Base-by-base conservation (phyloP, 2,329 filamentous ascomycete species). In the Colletotrichum cuscutae region DNA sequence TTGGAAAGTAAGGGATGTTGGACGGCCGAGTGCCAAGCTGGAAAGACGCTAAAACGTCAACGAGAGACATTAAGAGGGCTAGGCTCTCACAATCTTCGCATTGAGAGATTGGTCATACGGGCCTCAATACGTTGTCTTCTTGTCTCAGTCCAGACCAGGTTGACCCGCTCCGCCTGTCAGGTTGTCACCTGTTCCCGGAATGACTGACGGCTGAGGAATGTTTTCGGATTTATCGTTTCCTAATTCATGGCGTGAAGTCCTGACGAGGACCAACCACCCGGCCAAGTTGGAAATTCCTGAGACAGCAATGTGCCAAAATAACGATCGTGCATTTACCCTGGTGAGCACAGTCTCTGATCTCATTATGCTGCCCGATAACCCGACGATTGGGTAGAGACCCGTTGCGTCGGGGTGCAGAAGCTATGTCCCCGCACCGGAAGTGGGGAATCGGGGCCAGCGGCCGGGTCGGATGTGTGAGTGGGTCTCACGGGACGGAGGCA, bases 101-200 rank as follows among this genome's bases (percentile, higher is more conserved):
- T 42, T 60, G 54, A 35, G 24, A 69, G 15, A 54, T 32, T 59
- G 22, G 26, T 62, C 13, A 15, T 69, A 46, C 59, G 46, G 70
- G 65, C 69, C 53, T 69, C 65, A 53, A 49, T 58, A 61, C 56
- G 59, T 65, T 65, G 26, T 65, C 66, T 65, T 35, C 49, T 60
- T 73, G 66, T 71, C 60, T 61, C 56, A 49, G 35, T 24, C 19
- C 9, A 11, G n/a, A 2, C 15, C 13, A 11, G n/a, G 1, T 35
- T 72, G 58, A 52, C 9, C 49, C 7, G 9, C 54, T 57, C 24
- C 26, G 26, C 54, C 13, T 49, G 53, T 49, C 53, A 35, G 11
- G 32, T 35, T 42, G 37, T 42, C 15, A 42, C n/a, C 71, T 71
- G 71, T 65, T 70, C 66, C 46, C 71, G 66, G 71, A 60, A 71